Evolutionary conservation across 176 grass and related monocot species (phyloP).

Genomic region (Eragrostis nindensis): DNA sequence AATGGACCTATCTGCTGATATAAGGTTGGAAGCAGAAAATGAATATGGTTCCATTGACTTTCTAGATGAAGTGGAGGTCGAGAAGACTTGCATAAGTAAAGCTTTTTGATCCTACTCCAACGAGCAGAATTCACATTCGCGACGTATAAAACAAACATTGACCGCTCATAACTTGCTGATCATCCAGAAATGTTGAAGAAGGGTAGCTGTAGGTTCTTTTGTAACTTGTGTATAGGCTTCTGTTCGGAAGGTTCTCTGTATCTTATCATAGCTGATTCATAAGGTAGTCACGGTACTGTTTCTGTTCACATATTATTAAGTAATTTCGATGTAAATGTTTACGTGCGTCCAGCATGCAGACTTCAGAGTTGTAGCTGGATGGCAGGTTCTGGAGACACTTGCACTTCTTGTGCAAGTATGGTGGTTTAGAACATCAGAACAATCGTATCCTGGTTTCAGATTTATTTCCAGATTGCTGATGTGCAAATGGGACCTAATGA

Average conservation of each 20-base stretch:
- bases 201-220: background rate
- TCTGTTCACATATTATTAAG: slow-evolving; percentile 9
- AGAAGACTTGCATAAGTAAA: slow-evolving; percentile 5
- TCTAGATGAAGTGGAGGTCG: slow-evolving; percentile 48
- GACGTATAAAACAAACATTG: background rate
- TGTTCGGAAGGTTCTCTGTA: background rate
- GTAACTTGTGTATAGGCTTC: background rate
- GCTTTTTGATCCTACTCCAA: background rate
- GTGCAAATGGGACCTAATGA: background rate
- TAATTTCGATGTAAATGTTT: background rate
- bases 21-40: slow-evolving; percentile 66
- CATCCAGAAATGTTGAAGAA: slow-evolving; percentile 1
- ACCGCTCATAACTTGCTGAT: background rate
- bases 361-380: background rate
- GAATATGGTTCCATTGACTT: slow-evolving; percentile 61
- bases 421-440: background rate
- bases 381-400: background rate
- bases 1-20: slow-evolving; percentile 49
- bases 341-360: background rate
- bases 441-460: background rate
- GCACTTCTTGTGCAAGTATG: background rate
- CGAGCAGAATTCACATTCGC: background rate
- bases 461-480: background rate
- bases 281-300: slow-evolving; percentile 15
- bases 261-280: slow-evolving; percentile 5